Evolutionary conservation across 106 monocot genomes (phyloP), one percentile per base, ranked within the genome.

Genomic region (Posidonia australis): DNA sequence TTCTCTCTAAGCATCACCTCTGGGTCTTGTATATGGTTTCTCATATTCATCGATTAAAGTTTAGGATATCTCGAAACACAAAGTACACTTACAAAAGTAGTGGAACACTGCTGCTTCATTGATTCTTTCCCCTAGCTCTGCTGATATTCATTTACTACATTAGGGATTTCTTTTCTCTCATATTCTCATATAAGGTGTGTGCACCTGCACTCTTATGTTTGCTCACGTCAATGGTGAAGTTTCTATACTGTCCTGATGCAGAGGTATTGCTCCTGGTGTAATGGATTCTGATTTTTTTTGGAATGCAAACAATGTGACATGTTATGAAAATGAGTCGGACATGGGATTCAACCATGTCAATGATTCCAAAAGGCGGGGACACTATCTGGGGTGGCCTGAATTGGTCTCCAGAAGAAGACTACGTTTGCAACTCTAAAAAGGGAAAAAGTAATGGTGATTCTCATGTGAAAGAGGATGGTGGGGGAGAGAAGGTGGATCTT

Each of bases 311-410:
- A 1, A 76, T 99, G 52, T 80, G 80, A n/a, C 85, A 99, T 76
- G 71, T 85, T 28, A 99, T 99, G 91, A 82, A 85, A 27, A 99
- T 99, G 91, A 91, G 85, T 26, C 85, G 98, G 11, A 99, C 98
- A 46, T 99, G 98, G 98, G 98, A 99, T 74, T 82, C 98, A 68
- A 88, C 98, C 6, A 83, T 99, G 87, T 99, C 98, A 21, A 99
- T 99, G 98, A 79, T 99, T 72, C 91, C 90, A 27, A 99, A 91
- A 81, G 98, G 98, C 52, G 98, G 98, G 28, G 91, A 91, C 41
- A 91, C 98, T 14, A 99, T 99, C 41, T 99, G 98, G 98, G 98
- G 98, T 77, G 83, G 83, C 68, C 20, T 88, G 51, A 91, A 99
- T 67, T 99, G 87, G 98, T 76, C 98, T 47, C 91, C 98, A 20